Conservation (phyloP, 2,329 filamentous ascomycete species). For the Grosmannia clavigera region DNA sequence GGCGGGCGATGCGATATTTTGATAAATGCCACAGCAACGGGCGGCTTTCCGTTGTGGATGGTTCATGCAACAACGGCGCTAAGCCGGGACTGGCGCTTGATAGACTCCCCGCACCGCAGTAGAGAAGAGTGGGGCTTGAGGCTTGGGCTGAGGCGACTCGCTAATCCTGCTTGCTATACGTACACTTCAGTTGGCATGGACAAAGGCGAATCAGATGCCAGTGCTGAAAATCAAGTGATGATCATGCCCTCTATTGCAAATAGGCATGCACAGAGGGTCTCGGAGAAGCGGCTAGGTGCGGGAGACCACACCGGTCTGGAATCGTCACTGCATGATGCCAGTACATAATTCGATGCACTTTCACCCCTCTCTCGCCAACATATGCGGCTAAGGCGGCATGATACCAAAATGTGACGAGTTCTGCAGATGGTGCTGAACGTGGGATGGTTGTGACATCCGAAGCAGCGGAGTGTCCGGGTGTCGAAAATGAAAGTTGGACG, state of each 20-base stretch:
- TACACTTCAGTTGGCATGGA: too few species aligned
- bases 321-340: not conserved
- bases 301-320: not conserved
- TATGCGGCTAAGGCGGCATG: not conserved
- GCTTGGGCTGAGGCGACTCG: not conserved
- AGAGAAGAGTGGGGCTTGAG: not conserved
- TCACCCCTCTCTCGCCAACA: not conserved
- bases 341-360: not conserved
- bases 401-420: not conserved
- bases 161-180: not conserved
- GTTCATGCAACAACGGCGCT: not conserved
- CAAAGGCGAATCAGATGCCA: not conserved
- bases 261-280: too few species aligned
- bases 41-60: not conserved
- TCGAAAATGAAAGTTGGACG: not conserved
- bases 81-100: not conserved
- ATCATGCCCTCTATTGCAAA: too few species aligned
- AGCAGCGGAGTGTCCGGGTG: not conserved
- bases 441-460: not conserved
- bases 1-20: not conserved
- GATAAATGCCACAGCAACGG: slow-evolving; percentile 16
- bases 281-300: too few species aligned
- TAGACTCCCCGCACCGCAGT: not conserved
- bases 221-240: not conserved
- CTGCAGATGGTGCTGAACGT: not conserved